Conservation (phyloP, 2,329 filamentous ascomycete species). For the Chaetomiaceae sp. region DNA sequence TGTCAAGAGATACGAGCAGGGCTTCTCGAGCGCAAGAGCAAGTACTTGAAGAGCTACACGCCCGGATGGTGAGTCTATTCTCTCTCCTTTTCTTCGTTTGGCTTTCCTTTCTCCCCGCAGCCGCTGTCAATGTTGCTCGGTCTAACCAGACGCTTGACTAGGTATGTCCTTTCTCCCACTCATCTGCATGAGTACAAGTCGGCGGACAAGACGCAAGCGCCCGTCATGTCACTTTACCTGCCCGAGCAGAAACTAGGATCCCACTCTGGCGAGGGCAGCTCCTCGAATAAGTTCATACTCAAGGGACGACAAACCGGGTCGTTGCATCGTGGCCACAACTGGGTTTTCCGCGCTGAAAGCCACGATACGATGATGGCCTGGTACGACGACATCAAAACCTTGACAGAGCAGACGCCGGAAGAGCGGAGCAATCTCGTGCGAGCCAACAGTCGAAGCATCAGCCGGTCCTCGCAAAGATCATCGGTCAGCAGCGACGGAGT, state of each 20-base stretch:
- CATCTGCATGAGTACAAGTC: slow-evolving; percentile 99
- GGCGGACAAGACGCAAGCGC: slow-evolving; percentile 85
- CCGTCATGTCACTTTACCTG: slow-evolving; percentile 93
- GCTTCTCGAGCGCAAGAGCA: slow-evolving; percentile 94
- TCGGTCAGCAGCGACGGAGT: slow-evolving; percentile 71
- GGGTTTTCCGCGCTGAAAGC: slow-evolving; percentile 66
- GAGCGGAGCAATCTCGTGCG: slow-evolving; percentile 85
- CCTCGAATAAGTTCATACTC: slow-evolving; percentile 95
- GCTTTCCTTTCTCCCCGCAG: no score
- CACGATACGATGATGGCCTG: slow-evolving; percentile 96
- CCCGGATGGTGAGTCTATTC: slow-evolving; percentile 71
- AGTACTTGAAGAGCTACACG: slow-evolving; percentile 96
- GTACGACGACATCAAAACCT: slow-evolving; percentile 85
- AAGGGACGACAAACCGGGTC: slow-evolving; percentile 91
- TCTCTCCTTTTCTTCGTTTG: not conserved
- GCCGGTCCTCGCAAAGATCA: slow-evolving; percentile 58
- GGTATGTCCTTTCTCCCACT: slow-evolving; percentile 93
- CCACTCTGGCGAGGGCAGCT: slow-evolving; percentile 74
- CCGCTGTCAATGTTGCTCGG: no score
- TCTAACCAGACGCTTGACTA: slow-evolving; percentile 33
- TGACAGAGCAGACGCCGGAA: slow-evolving; percentile 85
- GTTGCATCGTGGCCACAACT: slow-evolving; percentile 78
- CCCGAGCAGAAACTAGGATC: slow-evolving; percentile 94
- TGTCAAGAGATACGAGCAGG: slow-evolving; percentile 82
- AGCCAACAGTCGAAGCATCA: slow-evolving; percentile 72